phyloP scores from a whole-genome alignment of 139 green algal genomes.

The Diplosphaera chodatii region DNA sequence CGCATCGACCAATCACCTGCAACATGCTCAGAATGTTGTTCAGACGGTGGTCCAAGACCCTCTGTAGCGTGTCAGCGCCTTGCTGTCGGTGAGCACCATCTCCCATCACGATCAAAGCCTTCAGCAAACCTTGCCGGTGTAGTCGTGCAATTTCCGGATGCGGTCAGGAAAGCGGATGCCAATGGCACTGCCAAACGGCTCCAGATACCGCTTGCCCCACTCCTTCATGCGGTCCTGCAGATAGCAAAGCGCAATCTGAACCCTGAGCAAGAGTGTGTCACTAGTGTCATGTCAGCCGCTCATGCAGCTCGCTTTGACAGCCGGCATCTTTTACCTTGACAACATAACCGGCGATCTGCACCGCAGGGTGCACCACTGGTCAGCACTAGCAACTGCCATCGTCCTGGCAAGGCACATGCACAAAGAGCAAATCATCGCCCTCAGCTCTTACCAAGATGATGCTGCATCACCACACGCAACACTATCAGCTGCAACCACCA shows the following conservation, averaged over 20 bases:
- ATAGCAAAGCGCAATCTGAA: background rate
- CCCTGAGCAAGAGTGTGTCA: too few relatives aligned
- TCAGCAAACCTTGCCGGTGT: background rate
- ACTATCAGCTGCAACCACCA: too few relatives aligned
- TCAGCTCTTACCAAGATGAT: background rate
- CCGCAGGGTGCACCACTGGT: too few relatives aligned
- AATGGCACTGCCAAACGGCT: conserved; percentile 17
- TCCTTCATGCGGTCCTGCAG: conserved; percentile 19
- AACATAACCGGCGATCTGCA: conserved; percentile 13
- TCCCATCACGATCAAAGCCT: too few relatives aligned
- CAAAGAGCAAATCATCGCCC: too few relatives aligned
- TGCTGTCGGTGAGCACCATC: too few relatives aligned
- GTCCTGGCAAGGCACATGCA: too few relatives aligned
- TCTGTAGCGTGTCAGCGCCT: too few relatives aligned
- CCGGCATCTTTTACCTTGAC: conserved; percentile 7
- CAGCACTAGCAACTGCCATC: too few relatives aligned
- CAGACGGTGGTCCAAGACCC: background rate
- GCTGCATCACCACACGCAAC: too few relatives aligned
- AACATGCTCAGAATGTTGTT: background rate
- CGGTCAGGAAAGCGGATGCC: conserved; percentile 23
- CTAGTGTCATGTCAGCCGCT: too few relatives aligned
- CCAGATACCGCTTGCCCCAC: conserved; percentile 18
- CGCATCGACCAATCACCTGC: conserved; percentile 10
- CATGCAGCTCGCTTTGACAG: too few relatives aligned
- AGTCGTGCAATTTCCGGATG: conserved; percentile 4